Base-by-base conservation (phyloP, 2,329 filamentous ascomycete species). In the Pestalotiopsis fici region DNA sequence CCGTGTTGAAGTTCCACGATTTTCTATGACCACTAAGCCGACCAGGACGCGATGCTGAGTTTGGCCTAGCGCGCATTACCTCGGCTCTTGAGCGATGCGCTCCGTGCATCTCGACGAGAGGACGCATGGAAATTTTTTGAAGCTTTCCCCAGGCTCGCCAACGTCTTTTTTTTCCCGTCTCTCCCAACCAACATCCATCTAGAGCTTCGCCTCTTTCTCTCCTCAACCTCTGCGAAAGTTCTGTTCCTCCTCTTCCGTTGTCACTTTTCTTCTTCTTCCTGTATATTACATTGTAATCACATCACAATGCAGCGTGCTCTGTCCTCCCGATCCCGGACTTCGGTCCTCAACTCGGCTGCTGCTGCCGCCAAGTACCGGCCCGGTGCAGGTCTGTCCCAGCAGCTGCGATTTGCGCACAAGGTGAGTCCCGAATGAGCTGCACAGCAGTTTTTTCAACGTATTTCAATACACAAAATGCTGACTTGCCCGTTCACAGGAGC, bases 401-500 rank as follows among this genome's bases (percentile, higher is more conserved):
- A 98, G 86, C 90, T 97, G 82, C 90, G 96, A 80, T 99, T 97
- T 81, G 94, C 95, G 74, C 95, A 98, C 89, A 98, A 98, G 93
- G 94, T 97, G 87, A 54, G 50, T 47, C 25, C 21, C 56, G 11
- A 37, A 27, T 25, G 27, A 12, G 28, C 13, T 3, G 13, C 15
- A 9, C 12, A n/a, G 11, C 18, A 27, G 1, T 35, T 25, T 12
- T 35, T 25, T n/a, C n/a, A 2, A 23, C 21, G 9, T 4, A 12
- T 5, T 2, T 25, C 13, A 18, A 31, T 15, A 4, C 2, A 5
- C 59, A 21, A 28, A 21, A 31, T 15, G 15, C 25, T 60, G 21
- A 39, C 31, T 72, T 65, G 43, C 61, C 55, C 25, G 9, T 43
- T 69, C 83, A 65, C 73, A 98, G 94, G 96, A 99, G 82, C 89